Conservation (phyloP, 176 grass and related monocot species). For the Musa schizocarpa region DNA sequence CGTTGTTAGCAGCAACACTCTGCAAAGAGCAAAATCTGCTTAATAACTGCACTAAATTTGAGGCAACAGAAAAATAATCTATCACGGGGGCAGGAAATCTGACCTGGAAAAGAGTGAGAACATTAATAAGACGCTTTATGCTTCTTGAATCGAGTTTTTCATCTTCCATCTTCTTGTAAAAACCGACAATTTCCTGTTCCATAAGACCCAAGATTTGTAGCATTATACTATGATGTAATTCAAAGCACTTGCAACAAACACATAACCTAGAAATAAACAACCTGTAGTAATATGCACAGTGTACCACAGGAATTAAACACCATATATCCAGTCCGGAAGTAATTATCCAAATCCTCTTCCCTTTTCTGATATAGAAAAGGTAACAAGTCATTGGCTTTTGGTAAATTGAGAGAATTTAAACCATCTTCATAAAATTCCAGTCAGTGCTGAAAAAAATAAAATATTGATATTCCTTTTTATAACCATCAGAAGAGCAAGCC, state of each 20-base stretch:
- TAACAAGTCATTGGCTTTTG: background rate
- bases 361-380: conserved; percentile 6
- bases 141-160: conserved; percentile 8
- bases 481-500: no score
- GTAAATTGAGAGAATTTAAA: background rate
- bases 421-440: no score
- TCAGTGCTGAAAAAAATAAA: no score
- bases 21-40: background rate
- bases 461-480: no score
- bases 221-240: background rate
- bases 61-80: background rate
- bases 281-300: conserved; percentile 14
- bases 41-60: background rate
- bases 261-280: conserved; percentile 4
- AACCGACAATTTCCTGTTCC: conserved; percentile 10
- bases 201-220: background rate
- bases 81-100: background rate
- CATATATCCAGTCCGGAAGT: conserved; percentile 13
- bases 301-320: conserved; percentile 16
- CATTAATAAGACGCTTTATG: conserved; percentile 15
- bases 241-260: background rate
- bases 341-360: conserved; percentile 11
- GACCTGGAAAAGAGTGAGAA: conserved; percentile 20
- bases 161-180: conserved; percentile 18
- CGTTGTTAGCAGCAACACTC: conserved; percentile 14